Evolutionary conservation across 768 basidiomycete species (phyloP).

Genomic region (Melanogaster broomeanus): DNA sequence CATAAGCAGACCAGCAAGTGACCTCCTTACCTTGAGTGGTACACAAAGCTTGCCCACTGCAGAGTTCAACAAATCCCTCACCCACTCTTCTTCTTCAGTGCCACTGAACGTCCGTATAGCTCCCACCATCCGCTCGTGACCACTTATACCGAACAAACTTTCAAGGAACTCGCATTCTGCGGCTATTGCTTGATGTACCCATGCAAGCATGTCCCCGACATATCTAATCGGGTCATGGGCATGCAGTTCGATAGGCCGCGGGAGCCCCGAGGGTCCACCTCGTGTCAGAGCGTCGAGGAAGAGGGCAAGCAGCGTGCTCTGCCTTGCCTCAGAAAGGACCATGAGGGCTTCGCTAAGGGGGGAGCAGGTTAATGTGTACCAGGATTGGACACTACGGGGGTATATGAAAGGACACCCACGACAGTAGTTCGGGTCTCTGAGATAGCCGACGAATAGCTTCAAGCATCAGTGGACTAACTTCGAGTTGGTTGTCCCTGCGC

Average conservation of each 20-base stretch:
- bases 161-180: conserved; percentile 95
- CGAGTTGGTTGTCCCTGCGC: conserved; percentile 71
- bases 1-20: background rate
- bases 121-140: conserved; percentile 67
- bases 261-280: conserved; percentile 81
- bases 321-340: conserved; percentile 79
- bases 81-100: conserved; percentile 76
- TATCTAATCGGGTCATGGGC: conserved; percentile 97
- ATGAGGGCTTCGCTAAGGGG: conserved; percentile 69
- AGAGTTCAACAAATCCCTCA: conserved; percentile 76
- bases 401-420: conserved; percentile 17
- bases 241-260: conserved; percentile 94
- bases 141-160: conserved; percentile 71
- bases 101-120: conserved; percentile 55
- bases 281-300: conserved; percentile 89
- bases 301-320: conserved; percentile 72
- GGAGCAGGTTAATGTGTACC: background rate
- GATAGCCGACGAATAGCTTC: conserved; percentile 77
- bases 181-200: conserved; percentile 96
- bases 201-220: conserved; percentile 97
- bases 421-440: conserved; percentile 73
- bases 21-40: conserved; percentile 73
- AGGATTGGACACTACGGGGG: background rate
- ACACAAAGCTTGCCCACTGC: conserved; percentile 82
- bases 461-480: conserved; percentile 63